Conservation (phyloP, 2,329 filamentous ascomycete genomes). For the Neopestalotiopsis sp. region DNA sequence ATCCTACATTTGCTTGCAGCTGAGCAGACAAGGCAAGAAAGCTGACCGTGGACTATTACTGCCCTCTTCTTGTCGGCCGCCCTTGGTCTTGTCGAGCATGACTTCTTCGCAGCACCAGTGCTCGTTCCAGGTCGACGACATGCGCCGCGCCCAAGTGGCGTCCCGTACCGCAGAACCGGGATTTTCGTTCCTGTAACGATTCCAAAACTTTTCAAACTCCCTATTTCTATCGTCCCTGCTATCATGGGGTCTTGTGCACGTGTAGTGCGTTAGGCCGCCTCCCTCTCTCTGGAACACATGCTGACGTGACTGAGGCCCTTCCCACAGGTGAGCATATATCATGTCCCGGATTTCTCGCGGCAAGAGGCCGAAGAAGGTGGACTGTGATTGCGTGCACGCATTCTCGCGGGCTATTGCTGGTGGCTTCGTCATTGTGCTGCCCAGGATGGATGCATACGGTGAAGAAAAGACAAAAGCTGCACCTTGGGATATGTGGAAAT, state of each 20-base stretch:
- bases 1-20: conserved; percentile 27
- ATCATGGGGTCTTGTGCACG: conserved; percentile 22
- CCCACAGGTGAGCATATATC: conserved; percentile 29
- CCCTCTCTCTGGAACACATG: conserved; percentile 24
- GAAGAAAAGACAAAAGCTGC: neutral
- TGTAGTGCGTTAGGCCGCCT: conserved; percentile 25
- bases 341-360: conserved; percentile 29
- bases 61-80: neutral
- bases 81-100: conserved; percentile 18
- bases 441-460: neutral
- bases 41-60: neutral
- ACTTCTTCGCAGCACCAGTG: conserved; percentile 31
- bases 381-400: conserved; percentile 23
- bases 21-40: conserved; percentile 25
- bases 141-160: conserved; percentile 24
- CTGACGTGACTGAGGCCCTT: conserved; percentile 25
- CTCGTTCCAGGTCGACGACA: conserved; percentile 27
- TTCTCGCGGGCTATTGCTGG: neutral
- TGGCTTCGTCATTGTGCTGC: neutral
- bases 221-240: conserved; percentile 24
- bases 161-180: conserved; percentile 21
- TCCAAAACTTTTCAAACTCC: conserved; percentile 24
- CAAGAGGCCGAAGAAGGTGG: conserved; percentile 24
- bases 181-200: conserved; percentile 16
- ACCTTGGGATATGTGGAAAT: too few species aligned